Percentiles rank a stretch among this genome's conserved stretches.
These are phyloP conservation scores for Coelastrella sp. DNA, from an alignment of 139 green algal species.

Conservation along the genomic window DNA sequence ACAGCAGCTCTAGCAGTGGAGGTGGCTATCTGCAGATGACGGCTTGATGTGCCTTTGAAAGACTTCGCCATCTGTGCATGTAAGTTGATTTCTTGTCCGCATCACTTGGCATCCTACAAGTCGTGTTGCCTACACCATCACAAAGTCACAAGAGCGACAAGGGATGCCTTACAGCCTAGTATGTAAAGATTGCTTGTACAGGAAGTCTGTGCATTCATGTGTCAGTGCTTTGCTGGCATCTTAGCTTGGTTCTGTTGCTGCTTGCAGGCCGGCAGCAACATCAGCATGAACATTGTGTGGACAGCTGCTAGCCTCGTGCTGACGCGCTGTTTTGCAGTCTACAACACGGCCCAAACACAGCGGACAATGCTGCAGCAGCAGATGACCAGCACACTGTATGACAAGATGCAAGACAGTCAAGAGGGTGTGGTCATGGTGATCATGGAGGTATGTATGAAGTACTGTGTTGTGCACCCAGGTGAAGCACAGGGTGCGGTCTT, in stretches of 20 bases:
- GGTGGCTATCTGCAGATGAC: background rate
- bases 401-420: slow-evolving; percentile 58
- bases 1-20: background rate
- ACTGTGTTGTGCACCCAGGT: background rate
- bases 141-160: no score
- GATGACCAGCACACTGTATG: slow-evolving; percentile 51
- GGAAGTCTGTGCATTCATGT: background rate
- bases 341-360: slow-evolving; percentile 55
- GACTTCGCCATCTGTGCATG: no score
- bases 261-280: slow-evolving; percentile 39
- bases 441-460: slow-evolving; percentile 34
- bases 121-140: background rate
- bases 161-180: no score
- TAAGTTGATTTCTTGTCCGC: background rate
- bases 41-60: background rate
- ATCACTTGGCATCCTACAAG: background rate
- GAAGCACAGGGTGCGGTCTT: no score
- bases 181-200: background rate
- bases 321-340: slow-evolving; percentile 56
- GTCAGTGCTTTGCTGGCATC: background rate
- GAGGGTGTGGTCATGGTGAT: slow-evolving; percentile 50
- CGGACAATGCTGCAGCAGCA: slow-evolving; percentile 48
- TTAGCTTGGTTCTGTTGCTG: background rate
- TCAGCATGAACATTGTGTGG: slow-evolving; percentile 48
- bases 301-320: slow-evolving; percentile 48